Base-by-base conservation (phyloP, 768 basidiomycete genomes). In the Astraeus odoratus region DNA sequence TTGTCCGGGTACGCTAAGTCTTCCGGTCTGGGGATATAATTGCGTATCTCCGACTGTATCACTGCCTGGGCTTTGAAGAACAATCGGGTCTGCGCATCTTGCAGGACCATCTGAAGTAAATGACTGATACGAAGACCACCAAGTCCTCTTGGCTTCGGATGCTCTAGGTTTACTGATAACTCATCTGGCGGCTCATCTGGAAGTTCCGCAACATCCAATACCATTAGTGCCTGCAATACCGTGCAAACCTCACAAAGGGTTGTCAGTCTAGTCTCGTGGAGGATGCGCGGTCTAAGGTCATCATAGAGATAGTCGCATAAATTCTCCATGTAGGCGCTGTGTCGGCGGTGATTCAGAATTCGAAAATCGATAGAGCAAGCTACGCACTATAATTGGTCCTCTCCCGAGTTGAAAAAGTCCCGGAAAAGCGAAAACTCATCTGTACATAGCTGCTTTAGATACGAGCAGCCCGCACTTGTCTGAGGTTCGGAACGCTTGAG, bases 1-100 rank as follows among this genome's bases (percentile, higher is more conserved):
- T 86, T 86, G 42, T 81, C 82, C 18, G 94, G 93, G 67, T 93
- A 98, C 12, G 81, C 80, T 38, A 98, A 65, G 60, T 97, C 94
- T 51, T 81, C 85, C 2, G 73, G 64, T 50, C 79, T 85, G 0
- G 91, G 83, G 1, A 74, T 72, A 61, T 86, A 97, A 55, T 88
- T 83, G 51, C 84, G 71, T 27, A 98, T 90, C 42, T 97, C 95
- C 25, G 78, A 76, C 57, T 93, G 87, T 25, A 99, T 80, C 36
- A 96, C 75, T 1, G 89, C 78, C 64, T 98, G 94, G 5, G 94
- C 94, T 60, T 96, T 87, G 76, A 98, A 98, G 55, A 97, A 92
- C 37, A 98, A 63, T 44, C 93, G 68, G 10, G 96, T 97, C 70
- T 98, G 95, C 1, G 94, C 92, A 59, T 98, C 95, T 60, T 97